These are phyloP conservation scores for Lecanicillium sp. DNA, from an alignment of 2,329 filamentous ascomycete genomes.

Conservation along the genomic window DNA sequence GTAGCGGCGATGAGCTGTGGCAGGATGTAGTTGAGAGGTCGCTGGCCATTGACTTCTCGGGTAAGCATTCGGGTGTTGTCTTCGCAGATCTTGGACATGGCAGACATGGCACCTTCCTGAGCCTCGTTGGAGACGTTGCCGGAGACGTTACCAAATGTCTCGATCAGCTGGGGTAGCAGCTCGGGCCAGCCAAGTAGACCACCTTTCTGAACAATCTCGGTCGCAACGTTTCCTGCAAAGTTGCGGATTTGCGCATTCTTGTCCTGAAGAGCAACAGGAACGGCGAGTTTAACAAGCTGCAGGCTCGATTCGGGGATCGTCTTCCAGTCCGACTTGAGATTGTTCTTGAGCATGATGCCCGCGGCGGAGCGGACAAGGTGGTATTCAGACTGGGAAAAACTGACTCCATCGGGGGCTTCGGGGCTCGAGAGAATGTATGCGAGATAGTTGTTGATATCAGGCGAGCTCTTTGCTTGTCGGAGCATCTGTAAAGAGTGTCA, in stretches of 20 bases:
- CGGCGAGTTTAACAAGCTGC: conserved; percentile 69
- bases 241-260: conserved; percentile 75
- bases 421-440: conserved; percentile 79
- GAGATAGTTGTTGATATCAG: conserved; percentile 96
- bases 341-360: conserved; percentile 93
- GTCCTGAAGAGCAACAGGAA: conserved; percentile 77
- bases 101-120: conserved; percentile 90
- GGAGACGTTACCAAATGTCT: conserved; percentile 66
- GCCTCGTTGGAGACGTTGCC: conserved; percentile 63
- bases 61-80: conserved; percentile 86
- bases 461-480: conserved; percentile 75
- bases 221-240: conserved; percentile 88
- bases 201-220: conserved; percentile 78
- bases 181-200: conserved; percentile 89
- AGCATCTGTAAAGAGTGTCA: conserved; percentile 66
- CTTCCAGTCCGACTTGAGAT: conserved; percentile 70
- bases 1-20: conserved; percentile 88
- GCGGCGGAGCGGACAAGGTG: conserved; percentile 78
- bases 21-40: conserved; percentile 80
- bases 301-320: conserved; percentile 68
- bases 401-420: conserved; percentile 54
- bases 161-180: conserved; percentile 74
- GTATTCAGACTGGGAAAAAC: conserved; percentile 56
- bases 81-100: conserved; percentile 92
- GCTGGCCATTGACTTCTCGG: conserved; percentile 79